Percentiles rank a stretch among this genome's conserved stretches.
Evolutionary conservation across 768 basidiomycete genomes (phyloP).

Genomic region (Suillus alpinus): DNA sequence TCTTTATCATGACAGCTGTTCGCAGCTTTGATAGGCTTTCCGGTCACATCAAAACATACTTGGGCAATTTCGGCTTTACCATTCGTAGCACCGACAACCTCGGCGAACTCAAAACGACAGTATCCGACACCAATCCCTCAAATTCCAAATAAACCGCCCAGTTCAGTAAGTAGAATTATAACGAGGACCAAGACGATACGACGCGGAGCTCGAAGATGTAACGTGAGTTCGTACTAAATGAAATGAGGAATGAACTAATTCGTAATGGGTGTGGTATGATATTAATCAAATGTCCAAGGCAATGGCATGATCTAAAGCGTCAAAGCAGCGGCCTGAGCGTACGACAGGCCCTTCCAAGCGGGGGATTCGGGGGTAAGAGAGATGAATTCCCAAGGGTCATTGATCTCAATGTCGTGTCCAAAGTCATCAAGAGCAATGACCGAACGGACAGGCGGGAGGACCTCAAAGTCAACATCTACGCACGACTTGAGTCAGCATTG

Average conservation of each 20-base stretch:
- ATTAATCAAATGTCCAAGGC: conserved; percentile 1
- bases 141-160: conserved; percentile 11
- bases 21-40: background rate
- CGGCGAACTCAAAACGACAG: background rate
- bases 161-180: conserved; percentile 15
- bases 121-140: background rate
- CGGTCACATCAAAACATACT: background rate
- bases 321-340: conserved; percentile 26
- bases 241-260: conserved; percentile 16
- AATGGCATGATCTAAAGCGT: conserved; percentile 16
- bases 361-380: conserved; percentile 26
- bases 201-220: background rate
- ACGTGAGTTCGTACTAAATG: conserved; percentile 13
- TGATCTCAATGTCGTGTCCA: conserved; percentile 13
- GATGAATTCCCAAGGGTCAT: conserved; percentile 33
- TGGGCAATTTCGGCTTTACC: background rate
- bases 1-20: background rate
- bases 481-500: background rate
- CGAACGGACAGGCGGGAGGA: conserved; percentile 28
- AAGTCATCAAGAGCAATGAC: conserved; percentile 31
- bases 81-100: background rate
- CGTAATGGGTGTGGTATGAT: conserved; percentile 8
- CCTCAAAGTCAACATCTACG: conserved; percentile 25
- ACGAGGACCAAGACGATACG: background rate
- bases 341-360: conserved; percentile 31